Conservation (phyloP, 345 rosid genomes). For the Gossypium bickii region DNA sequence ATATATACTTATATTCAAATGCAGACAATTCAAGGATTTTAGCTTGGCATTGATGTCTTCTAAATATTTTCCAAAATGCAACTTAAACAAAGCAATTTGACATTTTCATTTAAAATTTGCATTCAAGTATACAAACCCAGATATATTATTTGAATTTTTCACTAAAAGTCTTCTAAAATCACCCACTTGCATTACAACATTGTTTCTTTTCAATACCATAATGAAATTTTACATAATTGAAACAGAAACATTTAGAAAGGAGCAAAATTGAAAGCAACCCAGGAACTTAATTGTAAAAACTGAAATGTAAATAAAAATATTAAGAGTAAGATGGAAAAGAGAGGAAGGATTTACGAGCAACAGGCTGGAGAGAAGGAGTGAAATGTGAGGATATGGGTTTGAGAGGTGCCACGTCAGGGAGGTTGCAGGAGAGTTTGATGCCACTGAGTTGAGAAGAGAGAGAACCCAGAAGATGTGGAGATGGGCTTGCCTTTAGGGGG, state of each 20-base stretch:
- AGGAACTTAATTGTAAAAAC: neutral
- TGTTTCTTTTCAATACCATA: neutral
- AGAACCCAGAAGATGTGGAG: slow-evolving; percentile 45
- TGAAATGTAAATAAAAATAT: slow-evolving; percentile 1
- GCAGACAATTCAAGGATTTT: neutral
- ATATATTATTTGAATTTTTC: neutral
- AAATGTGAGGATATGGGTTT: slow-evolving; percentile 36
- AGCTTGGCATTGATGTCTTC: neutral
- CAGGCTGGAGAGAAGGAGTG: slow-evolving; percentile 46
- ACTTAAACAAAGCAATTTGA: neutral
- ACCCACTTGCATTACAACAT: neutral
- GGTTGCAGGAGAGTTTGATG: slow-evolving; percentile 42
- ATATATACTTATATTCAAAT: neutral
- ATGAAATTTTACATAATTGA: neutral
- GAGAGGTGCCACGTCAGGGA: slow-evolving; percentile 6
- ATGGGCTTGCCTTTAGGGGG: slow-evolving; percentile 13
- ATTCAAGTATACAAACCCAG: neutral
- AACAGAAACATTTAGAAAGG: neutral
- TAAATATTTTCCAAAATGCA: neutral
- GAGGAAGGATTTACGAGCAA: slow-evolving; percentile 56
- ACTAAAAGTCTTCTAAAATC: neutral
- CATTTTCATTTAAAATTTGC: neutral
- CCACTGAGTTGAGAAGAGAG: slow-evolving; percentile 65
- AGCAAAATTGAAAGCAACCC: slow-evolving; percentile 9
- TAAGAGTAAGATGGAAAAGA: neutral